Percentiles rank a stretch among this genome's conserved stretches.
Conservation (phyloP, 768 basidiomycete species). For the Antrodiella citrinella region DNA sequence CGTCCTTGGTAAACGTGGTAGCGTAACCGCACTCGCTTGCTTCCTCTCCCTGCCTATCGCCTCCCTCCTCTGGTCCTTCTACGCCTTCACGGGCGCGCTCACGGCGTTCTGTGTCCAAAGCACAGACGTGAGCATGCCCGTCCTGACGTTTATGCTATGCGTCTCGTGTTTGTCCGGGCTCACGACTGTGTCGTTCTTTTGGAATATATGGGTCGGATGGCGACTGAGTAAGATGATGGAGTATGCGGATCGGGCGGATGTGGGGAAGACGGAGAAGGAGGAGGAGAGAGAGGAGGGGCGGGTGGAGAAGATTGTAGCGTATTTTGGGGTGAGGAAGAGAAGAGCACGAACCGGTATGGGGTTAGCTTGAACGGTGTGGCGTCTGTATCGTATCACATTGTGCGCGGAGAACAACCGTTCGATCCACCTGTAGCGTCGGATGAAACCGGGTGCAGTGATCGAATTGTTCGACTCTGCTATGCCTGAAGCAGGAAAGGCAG, state of each 20-base stretch:
- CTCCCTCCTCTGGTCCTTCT: slow-evolving; percentile 18
- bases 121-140: slow-evolving; percentile 3
- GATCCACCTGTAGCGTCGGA: no score
- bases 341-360: no score
- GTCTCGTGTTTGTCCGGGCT: slow-evolving; percentile 6
- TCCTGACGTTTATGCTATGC: slow-evolving; percentile 11
- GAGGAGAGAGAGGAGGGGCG: neutral
- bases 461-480: no score
- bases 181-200: slow-evolving; percentile 16
- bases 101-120: slow-evolving; percentile 14
- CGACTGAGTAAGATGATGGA: slow-evolving; percentile 2
- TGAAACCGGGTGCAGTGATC: no score
- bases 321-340: neutral
- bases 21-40: slow-evolving; percentile 16
- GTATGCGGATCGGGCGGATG: slow-evolving; percentile 7
- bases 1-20: slow-evolving; percentile 1
- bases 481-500: no score
- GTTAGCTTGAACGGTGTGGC: no score
- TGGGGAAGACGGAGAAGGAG: neutral
- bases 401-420: no score
- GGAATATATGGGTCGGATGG: slow-evolving; percentile 16
- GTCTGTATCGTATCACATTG: no score
- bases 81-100: slow-evolving; percentile 17
- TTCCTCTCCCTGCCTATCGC: slow-evolving; percentile 19
- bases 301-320: neutral